Evolutionary conservation across 495 filamentous ascomycete species (phyloP), one percentile per base, ranked within the genome.

Genomic region (Trichoderma gamsii): DNA sequence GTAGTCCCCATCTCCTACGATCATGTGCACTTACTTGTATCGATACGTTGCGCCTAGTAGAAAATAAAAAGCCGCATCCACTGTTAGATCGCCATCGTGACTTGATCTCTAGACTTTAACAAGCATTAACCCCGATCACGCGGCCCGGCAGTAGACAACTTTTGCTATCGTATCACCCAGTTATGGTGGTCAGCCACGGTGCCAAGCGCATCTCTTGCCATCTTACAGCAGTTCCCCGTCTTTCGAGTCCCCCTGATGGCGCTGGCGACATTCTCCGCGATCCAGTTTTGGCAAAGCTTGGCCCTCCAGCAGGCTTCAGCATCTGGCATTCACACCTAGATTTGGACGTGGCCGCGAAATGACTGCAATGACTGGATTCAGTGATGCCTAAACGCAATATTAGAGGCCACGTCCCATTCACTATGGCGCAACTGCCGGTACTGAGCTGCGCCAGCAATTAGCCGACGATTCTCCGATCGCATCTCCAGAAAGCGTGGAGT

Each of bases 381-480:
- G 35, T 38, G 35, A 38, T 38, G 35, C 35, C 35, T 38, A 38
- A 38, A 38, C 7, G 5, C 35, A 38, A 38, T 38, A 38, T 38
- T 38, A 38, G 35, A 38, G 35, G 35, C 35, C 35, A 38, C 35
- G 35, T 6, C 35, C 35, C 35, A 38, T 38, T 38, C 8, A 38
- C 35, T 38, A 38, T 38, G 35, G 35, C 35, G 35, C 35, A 38
- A 38, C 35, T 38, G 35, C 35, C 5, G 35, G 35, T 7, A 9
- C 35, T 38, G 35, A 38, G 35, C 35, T 52, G 49, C 49, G 18
- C 49, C 18, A 18, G 56, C 13, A 13, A 61, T 61, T 61, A 61
- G 56, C 56, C 56, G 56, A 61, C 56, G 25, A 61, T 61, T 3
- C 11, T 13, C 56, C 56, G 56, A 61, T 61, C 56, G 56, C 23